Base-by-base conservation (phyloP, 2,329 filamentous ascomycete genomes). In the Alternaria ethzedia region DNA sequence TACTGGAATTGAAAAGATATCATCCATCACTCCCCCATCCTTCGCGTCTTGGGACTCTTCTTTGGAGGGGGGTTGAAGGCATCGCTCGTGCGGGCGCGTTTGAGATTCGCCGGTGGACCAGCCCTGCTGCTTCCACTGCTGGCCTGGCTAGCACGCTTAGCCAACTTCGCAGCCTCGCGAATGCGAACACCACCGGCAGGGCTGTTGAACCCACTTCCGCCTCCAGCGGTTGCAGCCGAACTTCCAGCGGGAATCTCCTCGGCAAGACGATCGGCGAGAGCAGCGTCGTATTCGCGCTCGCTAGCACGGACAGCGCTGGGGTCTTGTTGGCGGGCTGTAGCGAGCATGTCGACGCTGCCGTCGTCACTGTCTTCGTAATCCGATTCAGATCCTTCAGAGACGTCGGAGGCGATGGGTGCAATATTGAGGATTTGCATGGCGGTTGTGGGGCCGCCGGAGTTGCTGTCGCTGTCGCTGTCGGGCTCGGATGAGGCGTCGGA, bases 221-320 rank as follows among this genome's bases (percentile, higher is more conserved):
- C 83, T 12, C 82, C 83, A 5, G 81, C 83, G 4, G 83, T 83
- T 0, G 83, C 84, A 3, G 83, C 83, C 11, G 81, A 83, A 54
- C 82, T 84, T 12, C 83, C 83, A 1, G 83, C 81, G 0, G 82
- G 82, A 36, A 85, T 85, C 15, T 83, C 82, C 32, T 84, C 82
- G 0, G 82, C 82, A 0, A 85, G 72, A 1, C 83, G 79, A 21
- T 85, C 83, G 1, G 83, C 83, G 47, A 84, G 73, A 11, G 80
- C 76, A 5, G 81, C 79, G 47, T 85, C 83, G 58, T 84, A 85
- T 57, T 85, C 82, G 43, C 82, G 77, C 67, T 84, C 83, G 20
- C 75, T 77, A 5, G 70, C 74, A 15, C 75, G 74, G 3, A 85
- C 75, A 5, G 76, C 75, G 4, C 76, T 79, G 1, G 83, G 83